Evolutionary conservation across 352 stramenopile species (phyloP), one percentile per base, ranked within the genome.

Genomic region (Proteromonas lacertae): DNA sequence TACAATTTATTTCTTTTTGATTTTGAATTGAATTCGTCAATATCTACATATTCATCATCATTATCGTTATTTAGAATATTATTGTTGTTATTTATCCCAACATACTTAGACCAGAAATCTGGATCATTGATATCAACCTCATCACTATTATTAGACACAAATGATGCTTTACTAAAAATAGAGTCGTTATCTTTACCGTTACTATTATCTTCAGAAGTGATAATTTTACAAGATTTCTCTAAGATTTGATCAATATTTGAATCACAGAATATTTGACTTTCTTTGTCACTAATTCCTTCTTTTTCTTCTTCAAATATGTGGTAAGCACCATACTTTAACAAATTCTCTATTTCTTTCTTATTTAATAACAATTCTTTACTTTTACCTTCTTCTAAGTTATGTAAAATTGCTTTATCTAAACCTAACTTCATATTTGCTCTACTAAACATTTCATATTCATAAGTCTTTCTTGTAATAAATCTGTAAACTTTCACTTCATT

Each of bases 361-460:
- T 25, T 29, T n/a, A 28, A 17, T 5, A 28, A 28, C 4, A 14
- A 8, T 13, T 29, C 21, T 10, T 31, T 31, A n/a, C 31, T 22
- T 24, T 19, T 22, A 64, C 62, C 73, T 66, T 73, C 91, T 63
- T 36, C 87, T n/a, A n/a, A n/a, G n/a, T n/a, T n/a, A 21, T 83
- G 75, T 17, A 96, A 56, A 2, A 98, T 78, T n/a, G 82, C 83
- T 42, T 91, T 76, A 40, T 98, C 86, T 5, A 98, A 64, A 8
- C 79, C 81, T 38, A 98, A 76, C 49, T 98, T 98, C 42, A 76
- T 52, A 16, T 66, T 89, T 14, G 77, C 81, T 31, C 81, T 68
- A 40, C 93, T 68, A 45, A 96, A 94, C 83, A 98, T 98, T 57
- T 92, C 71, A 46, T 80, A 88, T 56, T 98, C 86, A 43, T 96